Percentiles rank a stretch among this genome's conserved stretches.
These are phyloP conservation scores for Oldenlandia corymbosa DNA, from an alignment of 257 asterid species.

Conservation along the genomic window DNA sequence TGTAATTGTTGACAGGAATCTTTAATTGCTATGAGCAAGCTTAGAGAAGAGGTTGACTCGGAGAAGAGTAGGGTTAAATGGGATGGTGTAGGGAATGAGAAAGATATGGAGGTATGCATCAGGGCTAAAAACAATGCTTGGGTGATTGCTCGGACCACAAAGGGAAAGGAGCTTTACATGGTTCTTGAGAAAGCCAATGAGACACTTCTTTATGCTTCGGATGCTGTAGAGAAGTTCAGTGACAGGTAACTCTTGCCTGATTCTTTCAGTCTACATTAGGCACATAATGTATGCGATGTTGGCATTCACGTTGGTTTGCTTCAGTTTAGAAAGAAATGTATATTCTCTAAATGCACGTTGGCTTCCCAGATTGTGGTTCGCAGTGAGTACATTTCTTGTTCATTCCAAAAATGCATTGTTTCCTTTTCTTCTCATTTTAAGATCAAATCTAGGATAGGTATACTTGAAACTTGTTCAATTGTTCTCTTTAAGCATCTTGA, in stretches of 20 bases:
- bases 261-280: not conserved
- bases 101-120: constrained; percentile 29
- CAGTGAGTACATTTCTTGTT: not conserved
- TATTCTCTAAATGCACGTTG: not conserved
- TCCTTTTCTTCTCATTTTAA: not conserved
- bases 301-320: not conserved
- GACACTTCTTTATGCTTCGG: constrained; percentile 89
- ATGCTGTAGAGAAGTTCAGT: constrained; percentile 86
- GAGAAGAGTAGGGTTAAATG: constrained; percentile 55
- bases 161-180: constrained; percentile 92
- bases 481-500: not conserved
- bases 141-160: constrained; percentile 70
- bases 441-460: not conserved
- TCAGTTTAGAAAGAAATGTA: not conserved
- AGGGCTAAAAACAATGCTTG: constrained; percentile 94
- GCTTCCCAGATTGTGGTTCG: not conserved
- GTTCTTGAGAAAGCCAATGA: constrained; percentile 95
- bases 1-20: constrained; percentile 60
- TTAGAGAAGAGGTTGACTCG: constrained; percentile 79
- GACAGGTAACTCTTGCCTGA: constrained; percentile 62
- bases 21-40: constrained; percentile 66
- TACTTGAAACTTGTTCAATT: not conserved
- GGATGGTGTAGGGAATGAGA: constrained; percentile 39
- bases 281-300: not conserved
- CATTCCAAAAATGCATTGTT: not conserved